Base-by-base conservation (phyloP, 257 asterid genomes). In the Eucommia ulmoides region DNA sequence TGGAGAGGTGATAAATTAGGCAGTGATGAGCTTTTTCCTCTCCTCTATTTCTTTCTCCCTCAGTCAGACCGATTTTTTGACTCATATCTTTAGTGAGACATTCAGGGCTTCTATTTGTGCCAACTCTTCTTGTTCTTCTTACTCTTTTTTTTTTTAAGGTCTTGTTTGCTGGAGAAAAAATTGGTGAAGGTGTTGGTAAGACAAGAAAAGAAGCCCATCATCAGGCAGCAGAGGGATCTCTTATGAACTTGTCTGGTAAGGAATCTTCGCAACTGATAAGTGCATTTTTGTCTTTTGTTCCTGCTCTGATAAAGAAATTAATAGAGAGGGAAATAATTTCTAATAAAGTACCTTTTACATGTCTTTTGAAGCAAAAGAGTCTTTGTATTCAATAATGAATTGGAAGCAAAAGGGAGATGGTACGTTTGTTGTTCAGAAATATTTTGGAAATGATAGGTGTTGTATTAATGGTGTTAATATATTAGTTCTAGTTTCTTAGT, bases 171-270 rank as follows among this genome's bases (percentile, higher is more conserved):
- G 99, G 99, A 52, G 87, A 79, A 60, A 91, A 74, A 73, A 63
- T 86, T 65, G 93, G 97, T 22, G 78, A 83, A 68, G 97, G 87
- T 64, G 35, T 58, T 55, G 99, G 99, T 61, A 74, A 70, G 70
- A 86, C 99, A 49, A 86, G 95, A 73, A 83, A 84, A 73, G 95
- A 83, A 77, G 97, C 99, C 22, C 93, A 73, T 23, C 68, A 62
- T 58, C 73, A 52, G 62, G 96, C 99, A 68, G 84, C 88, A 20
- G 89, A 86, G 65, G 83, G 59, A 52, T 81, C 99, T 66, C 86
- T 91, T 55, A 53, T 70, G 60, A 64, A 68, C 72, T 73, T 91
- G 83, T 94, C 94, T 41, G 96, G 99, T 83, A 77, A 65, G 57
- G 41, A 66, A 53, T 55, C 18, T n/a, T n/a, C n/a, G n/a, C n/a